Conservation (phyloP, 2,329 filamentous ascomycete species). For the Aureobasidium zeae region DNA sequence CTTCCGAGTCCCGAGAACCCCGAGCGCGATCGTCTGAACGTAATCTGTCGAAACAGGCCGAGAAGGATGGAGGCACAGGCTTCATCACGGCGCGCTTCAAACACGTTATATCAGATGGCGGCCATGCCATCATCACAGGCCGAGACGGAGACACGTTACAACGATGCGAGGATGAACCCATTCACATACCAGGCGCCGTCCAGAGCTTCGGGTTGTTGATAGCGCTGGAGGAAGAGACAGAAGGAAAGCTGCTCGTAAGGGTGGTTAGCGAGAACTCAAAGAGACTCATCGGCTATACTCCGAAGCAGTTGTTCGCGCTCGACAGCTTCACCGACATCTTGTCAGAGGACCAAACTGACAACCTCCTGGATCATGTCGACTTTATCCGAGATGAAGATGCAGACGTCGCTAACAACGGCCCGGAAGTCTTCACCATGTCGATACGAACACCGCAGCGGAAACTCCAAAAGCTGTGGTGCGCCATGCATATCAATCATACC, state of each 20-base stretch:
- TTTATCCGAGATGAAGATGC: slow-evolving; percentile 77
- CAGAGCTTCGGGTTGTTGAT: slow-evolving; percentile 73
- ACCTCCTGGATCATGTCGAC: slow-evolving; percentile 75
- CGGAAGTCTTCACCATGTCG: slow-evolving; percentile 75
- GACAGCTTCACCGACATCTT: slow-evolving; percentile 75
- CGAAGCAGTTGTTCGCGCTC: slow-evolving; percentile 63
- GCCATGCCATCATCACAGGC: slow-evolving; percentile 75
- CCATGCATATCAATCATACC: slow-evolving; percentile 63
- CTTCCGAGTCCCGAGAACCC: slow-evolving; percentile 20
- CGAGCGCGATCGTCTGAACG: slow-evolving; percentile 21
- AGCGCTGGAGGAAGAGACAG: slow-evolving; percentile 55
- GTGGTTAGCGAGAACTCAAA: slow-evolving; percentile 75
- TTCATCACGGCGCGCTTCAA: slow-evolving; percentile 67
- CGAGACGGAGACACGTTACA: slow-evolving; percentile 62
- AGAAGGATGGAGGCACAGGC: slow-evolving; percentile 28
- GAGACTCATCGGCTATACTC: slow-evolving; percentile 65
- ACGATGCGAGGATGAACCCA: slow-evolving; percentile 82
- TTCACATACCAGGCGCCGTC: slow-evolving; percentile 73
- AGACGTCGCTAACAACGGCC: slow-evolving; percentile 65
- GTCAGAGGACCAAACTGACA: slow-evolving; percentile 73
- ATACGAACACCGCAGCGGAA: slow-evolving; percentile 50
- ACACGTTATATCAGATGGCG: slow-evolving; percentile 65
- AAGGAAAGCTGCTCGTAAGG: slow-evolving; percentile 59
- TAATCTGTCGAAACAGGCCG: slow-evolving; percentile 26
- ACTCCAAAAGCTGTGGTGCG: slow-evolving; percentile 71